Evolutionary conservation across 2,329 filamentous ascomycete species (phyloP), one percentile per base, ranked within the genome.

Genomic region (Corinectria fuckeliana): DNA sequence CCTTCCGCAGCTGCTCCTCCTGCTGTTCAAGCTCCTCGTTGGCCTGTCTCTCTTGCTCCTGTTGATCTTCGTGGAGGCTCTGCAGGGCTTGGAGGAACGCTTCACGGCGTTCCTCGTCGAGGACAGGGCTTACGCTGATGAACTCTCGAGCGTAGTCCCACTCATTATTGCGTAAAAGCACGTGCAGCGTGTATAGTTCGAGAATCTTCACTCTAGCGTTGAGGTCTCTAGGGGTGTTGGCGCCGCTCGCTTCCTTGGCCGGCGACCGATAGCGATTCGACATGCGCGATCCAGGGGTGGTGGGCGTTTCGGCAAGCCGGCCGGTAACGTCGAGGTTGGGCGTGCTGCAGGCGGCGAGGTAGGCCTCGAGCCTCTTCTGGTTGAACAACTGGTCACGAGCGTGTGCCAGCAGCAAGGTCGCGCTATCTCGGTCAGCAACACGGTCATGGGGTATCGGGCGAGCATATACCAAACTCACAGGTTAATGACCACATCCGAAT

Each of bases 81-180:
- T 96, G 88, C 14, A 98, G 81, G 4, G 93, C 94, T 68, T 94
- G 90, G 14, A 96, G 78, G 74, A 98, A 97, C 1, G 91, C 89
- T 69, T 98, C 92, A 63, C 92, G 88, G 42, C 92, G 87, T 78
- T 98, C 95, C 51, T 97, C 94, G 74, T 98, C 94, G 1, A 99
- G 83, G 23, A 97, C 87, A 45, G 94, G 88, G 74, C 89, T 95
- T 71, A 92, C 87, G 70, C 84, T 87, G 71, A 98, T 96, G 75
- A 98, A 98, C 68, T 96, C 91, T 60, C 88, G 86, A 4, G 95
- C 92, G 70, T 97, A 97, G 58, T 97, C 92, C 95, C 95, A 99
- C 77, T 98, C 93, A 56, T 92, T 88, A 69, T 97, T 98, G 52
- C 92, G 86, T 5, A 94, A 88, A n/a, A 99, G 86, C 7, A 98